Base-by-base conservation (phyloP, 352 stramenopile genomes). In the Globisporangium ultimum region DNA sequence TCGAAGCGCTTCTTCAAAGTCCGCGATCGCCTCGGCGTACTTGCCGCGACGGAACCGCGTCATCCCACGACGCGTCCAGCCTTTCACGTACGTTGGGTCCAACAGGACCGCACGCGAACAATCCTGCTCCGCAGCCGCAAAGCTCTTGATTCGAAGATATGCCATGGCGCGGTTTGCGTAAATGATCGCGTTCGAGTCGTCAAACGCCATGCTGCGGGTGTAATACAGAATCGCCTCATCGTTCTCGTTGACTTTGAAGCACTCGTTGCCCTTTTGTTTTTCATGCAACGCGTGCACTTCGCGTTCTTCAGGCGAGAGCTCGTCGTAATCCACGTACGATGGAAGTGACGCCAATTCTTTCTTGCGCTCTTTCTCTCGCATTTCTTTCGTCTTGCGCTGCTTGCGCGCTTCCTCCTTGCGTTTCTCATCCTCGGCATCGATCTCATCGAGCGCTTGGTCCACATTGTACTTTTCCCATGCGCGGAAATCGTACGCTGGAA, bases 211-310 rank as follows among this genome's bases (percentile, higher is more conserved):
- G 51, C 84, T 93, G n/a, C 86, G 74, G 6, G 90, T 95, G 68
- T 98, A 98, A 63, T 85, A 94, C 18, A 89, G 48, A 15, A 94
- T 56, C 6, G 93, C 87, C 21, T 92, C 82, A 18, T 97, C 82
- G 42, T 88, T 82, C 51, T 98, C 90, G 22, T 80, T 78, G 8
- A 70, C 75, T 36, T 80, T 78, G 71, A 97, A 97, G 57, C 80
- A 92, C 64, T 98, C 94, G 63, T 98, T 98, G 10, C 94, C 94
- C 61, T 98, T 98, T 45, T 96, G 74, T 64, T 96, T 95, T 59
- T 98, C 94, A 40, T 87, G 69, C 11, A 72, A 65, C 20, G 84
- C 83, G 43, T 81, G 82, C 34, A 92, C 58, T 50, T 84, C 75
- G 13, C 71, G 60, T 48, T 84, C 83, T 42, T 78, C 64, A 0